These are phyloP conservation scores for Phytophthora hybrid DNA, from an alignment of 352 stramenopile genomes.

Conservation along the genomic window DNA sequence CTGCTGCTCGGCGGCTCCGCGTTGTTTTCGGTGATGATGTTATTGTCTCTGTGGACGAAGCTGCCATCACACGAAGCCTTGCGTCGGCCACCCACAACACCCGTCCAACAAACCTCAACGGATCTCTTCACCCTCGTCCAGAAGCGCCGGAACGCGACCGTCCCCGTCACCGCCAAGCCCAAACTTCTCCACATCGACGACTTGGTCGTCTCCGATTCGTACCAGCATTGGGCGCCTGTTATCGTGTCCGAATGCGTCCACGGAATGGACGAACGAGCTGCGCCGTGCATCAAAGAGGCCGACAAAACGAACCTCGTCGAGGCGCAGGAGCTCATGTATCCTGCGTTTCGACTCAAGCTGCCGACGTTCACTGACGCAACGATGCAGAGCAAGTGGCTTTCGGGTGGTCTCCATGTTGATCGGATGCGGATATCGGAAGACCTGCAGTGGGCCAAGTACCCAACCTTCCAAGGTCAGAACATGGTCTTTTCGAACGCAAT, in stretches of 20 bases:
- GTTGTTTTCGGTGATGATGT: slow-evolving; percentile 19
- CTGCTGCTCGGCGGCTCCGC: slow-evolving; percentile 15
- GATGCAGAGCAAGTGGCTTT: slow-evolving; percentile 31
- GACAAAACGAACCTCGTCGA: slow-evolving; percentile 31
- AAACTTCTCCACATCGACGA: slow-evolving; percentile 37
- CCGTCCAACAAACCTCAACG: background rate
- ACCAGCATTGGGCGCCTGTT: slow-evolving; percentile 30
- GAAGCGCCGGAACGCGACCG: slow-evolving; percentile 12
- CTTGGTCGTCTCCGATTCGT: slow-evolving; percentile 31
- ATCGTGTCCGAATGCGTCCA: slow-evolving; percentile 41
- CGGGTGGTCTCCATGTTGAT: slow-evolving; percentile 22
- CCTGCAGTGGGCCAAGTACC: slow-evolving; percentile 31
- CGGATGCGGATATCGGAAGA: slow-evolving; percentile 38
- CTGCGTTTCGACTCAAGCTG: slow-evolving; percentile 33
- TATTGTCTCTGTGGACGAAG: slow-evolving; percentile 27
- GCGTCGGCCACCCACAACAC: slow-evolving; percentile 6
- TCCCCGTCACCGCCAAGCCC: background rate
- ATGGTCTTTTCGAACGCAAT: slow-evolving; percentile 36
- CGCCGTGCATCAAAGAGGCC: slow-evolving; percentile 37
- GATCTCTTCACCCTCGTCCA: slow-evolving; percentile 24
- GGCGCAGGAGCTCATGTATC: slow-evolving; percentile 40
- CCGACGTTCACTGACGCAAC: slow-evolving; percentile 5
- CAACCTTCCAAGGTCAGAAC: slow-evolving; percentile 34
- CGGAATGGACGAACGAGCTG: slow-evolving; percentile 31
- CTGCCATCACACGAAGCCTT: slow-evolving; percentile 17